These are phyloP conservation scores for Porcisia hertigi DNA, from an alignment of 208 protist species.

Conservation along the genomic window DNA sequence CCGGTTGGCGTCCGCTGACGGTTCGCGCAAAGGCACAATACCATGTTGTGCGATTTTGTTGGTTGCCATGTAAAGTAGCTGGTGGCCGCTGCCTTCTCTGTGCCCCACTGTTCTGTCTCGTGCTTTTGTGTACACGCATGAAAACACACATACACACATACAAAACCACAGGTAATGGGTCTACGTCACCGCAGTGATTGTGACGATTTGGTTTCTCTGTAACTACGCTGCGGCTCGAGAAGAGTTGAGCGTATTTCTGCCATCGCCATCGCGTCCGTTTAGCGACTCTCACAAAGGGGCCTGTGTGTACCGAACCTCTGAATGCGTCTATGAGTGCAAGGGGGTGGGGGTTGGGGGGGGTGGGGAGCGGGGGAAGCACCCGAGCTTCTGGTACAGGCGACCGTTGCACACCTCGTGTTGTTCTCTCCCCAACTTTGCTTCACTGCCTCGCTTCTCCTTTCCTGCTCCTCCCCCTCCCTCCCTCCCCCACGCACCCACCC, in stretches of 20 bases:
- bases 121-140: too few species aligned
- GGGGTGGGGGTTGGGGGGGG: too few species aligned
- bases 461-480: background rate
- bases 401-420: background rate
- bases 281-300: background rate
- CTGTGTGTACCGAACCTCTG: background rate
- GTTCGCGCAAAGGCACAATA: background rate
- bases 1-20: background rate
- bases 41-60: background rate
- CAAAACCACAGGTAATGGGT: too few species aligned
- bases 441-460: background rate
- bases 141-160: too few species aligned
- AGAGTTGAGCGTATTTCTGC: too few species aligned
- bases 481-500: background rate
- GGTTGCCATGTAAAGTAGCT: slow-evolving; percentile 4
- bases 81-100: background rate
- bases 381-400: background rate
- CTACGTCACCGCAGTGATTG: too few species aligned
- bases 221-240: too few species aligned
- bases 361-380: too few species aligned
- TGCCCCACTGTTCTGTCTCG: too few species aligned
- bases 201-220: too few species aligned
- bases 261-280: background rate
- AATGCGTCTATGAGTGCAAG: background rate
- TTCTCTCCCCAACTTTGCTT: background rate